Percentiles rank a stretch among this genome's conserved stretches.
Conservation (phyloP, 331 rosid genomes). For the Acacia concinna region DNA sequence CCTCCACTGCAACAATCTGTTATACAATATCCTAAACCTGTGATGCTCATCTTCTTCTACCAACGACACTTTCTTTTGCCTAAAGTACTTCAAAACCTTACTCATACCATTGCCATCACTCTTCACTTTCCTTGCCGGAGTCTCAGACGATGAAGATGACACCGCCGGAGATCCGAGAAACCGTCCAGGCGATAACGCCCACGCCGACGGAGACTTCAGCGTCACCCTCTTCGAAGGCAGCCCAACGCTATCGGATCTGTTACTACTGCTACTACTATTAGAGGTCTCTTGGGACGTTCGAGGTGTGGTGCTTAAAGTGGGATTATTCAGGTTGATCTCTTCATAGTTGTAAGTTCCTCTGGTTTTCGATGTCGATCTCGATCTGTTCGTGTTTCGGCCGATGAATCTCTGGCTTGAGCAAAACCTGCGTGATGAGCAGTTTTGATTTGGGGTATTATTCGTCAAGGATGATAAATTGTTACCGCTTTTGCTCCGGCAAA, state of each 20-base stretch:
- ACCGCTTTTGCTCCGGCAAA: constrained; percentile 59
- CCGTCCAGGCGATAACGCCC: constrained; percentile 78
- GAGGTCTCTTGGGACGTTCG: constrained; percentile 29
- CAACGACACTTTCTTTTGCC: constrained; percentile 49
- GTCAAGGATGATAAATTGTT: constrained; percentile 19
- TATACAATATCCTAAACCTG: constrained; percentile 53
- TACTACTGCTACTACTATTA: background rate
- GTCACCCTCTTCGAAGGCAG: constrained; percentile 28
- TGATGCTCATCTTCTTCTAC: constrained; percentile 59
- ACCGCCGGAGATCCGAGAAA: constrained; percentile 10
- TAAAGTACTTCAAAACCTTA: constrained; percentile 68
- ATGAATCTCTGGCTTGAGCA: constrained; percentile 46
- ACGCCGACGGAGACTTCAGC: constrained; percentile 55
- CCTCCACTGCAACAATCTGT: constrained; percentile 68
- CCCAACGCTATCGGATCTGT: background rate
- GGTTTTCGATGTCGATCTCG: constrained; percentile 53
- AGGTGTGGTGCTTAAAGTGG: background rate
- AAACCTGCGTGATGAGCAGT: constrained; percentile 34
- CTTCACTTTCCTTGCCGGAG: background rate
- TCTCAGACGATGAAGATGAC: background rate
- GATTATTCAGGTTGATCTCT: background rate
- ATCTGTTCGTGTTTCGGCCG: constrained; percentile 13
- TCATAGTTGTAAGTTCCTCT: constrained; percentile 22
- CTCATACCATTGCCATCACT: constrained; percentile 29
- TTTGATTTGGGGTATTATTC: constrained; percentile 27